Base-by-base conservation (phyloP, 257 asterid genomes). In the Orobanche coerulescens region DNA sequence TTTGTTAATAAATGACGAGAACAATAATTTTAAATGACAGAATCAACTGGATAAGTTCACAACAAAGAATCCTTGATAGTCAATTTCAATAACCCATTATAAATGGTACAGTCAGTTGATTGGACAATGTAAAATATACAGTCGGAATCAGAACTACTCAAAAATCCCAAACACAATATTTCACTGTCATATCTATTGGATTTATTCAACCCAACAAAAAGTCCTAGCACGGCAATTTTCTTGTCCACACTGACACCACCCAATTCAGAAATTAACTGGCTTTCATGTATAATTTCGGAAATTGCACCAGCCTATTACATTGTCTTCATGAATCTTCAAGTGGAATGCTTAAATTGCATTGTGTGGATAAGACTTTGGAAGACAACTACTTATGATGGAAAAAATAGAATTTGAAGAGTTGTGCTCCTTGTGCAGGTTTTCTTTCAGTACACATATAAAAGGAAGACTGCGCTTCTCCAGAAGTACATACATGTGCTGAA, bases 341-440 rank as follows among this genome's bases (percentile, higher is more conserved):
- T 42, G 33, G 36, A 5, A 14, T 14, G n/a, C 14, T 42, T 42
- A 4, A 37, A 4, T 42, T 0, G 14, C 6, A 42, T 42, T n/a
- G 2, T 42, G 19, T 25, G n/a, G n/a, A 39, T 14, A 65, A 15
- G 44, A 24, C 43, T 55, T 40, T 25, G 14, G 30, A 36, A 36
- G 48, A 34, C n/a, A 25, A 33, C 8, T 36, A 19, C 1, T 12
- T 49, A 49, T 10, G 16, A 10, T 6, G 44, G 16, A 55, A 10
- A 14, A 57, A 54, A 57, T 42, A 57, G 34, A 19, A 19, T 8
- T 30, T 33, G 62, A 57, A 57, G 48, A 34, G 60, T n/a, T 7
- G 16, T 49, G 42, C 42, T 54, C 7, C 8, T 24, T 31, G n/a
- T 54, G 23, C 4, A 54, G 42, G 40, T 26, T 31, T 31, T 8